phyloP scores from a whole-genome alignment of 768 basidiomycete species.

The Exsudoporus frostii region DNA sequence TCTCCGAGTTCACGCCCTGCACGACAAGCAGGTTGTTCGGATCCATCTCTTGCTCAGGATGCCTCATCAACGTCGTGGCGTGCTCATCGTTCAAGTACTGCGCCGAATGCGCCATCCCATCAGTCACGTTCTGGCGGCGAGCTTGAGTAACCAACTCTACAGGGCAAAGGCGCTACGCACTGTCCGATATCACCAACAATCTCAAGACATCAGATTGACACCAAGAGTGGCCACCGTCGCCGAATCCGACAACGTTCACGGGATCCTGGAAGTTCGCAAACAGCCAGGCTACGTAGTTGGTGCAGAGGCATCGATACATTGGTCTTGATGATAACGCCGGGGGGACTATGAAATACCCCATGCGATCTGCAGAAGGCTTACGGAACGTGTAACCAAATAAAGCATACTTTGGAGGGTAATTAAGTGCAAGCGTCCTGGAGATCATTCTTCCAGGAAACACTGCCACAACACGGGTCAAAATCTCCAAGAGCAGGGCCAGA shows the following conservation, averaged over 20 bases:
- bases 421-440: neutral
- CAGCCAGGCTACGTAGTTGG: neutral
- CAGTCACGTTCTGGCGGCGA: neutral
- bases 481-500: no score
- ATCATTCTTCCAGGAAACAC: neutral
- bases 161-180: neutral
- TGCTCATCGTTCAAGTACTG: neutral
- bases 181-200: neutral
- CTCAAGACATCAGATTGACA: neutral
- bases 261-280: no score
- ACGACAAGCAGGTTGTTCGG: no score
- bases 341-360: neutral
- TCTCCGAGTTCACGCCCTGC: neutral
- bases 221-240: no score
- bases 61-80: neutral
- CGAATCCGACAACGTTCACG: no score
- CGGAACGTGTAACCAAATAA: neutral
- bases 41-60: neutral
- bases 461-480: neutral
- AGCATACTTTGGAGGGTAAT: neutral
- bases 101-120: no score
- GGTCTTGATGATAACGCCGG: neutral
- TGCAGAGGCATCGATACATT: neutral
- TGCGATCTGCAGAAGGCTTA: neutral
- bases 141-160: slow-evolving; percentile 20